Evolutionary conservation across 495 filamentous ascomycete genomes (phyloP).

Genomic region (Hypoxylon rickii): DNA sequence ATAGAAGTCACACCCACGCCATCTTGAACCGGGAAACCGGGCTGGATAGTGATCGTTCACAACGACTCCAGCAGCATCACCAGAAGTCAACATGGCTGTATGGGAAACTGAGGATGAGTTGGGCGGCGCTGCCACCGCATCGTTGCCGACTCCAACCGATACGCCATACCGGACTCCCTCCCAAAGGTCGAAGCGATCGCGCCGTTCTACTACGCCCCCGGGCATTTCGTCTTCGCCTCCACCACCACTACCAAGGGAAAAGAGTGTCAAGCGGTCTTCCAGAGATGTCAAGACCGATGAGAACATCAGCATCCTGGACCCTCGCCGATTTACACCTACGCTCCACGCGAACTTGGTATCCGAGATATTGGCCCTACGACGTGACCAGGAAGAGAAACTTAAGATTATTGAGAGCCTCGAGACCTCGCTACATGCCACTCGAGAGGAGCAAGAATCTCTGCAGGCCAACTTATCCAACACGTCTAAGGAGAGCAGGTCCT

Average conservation of each 20-base stretch:
- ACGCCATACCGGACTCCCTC: constrained; percentile 69
- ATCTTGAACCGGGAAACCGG: constrained; percentile 31
- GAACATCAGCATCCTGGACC: constrained; percentile 78
- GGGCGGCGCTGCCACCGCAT: constrained; percentile 48
- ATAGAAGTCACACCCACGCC: constrained; percentile 2
- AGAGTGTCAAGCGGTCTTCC: constrained; percentile 54
- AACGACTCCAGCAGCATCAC: constrained; percentile 5
- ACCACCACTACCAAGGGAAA: constrained; percentile 59
- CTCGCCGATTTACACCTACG: constrained; percentile 90
- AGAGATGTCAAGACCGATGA: constrained; percentile 68
- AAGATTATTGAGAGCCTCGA: constrained; percentile 85
- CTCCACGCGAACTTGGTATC: constrained; percentile 93
- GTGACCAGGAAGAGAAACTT: constrained; percentile 87
- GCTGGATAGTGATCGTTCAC: constrained; percentile 14
- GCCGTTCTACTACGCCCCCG: constrained; percentile 61
- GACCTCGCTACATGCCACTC: constrained; percentile 67
- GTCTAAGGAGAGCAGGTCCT: constrained; percentile 73
- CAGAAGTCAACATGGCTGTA: constrained; percentile 44
- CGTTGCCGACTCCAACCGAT: constrained; percentile 68
- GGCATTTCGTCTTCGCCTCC: constrained; percentile 65
- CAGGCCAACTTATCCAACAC: constrained; percentile 62
- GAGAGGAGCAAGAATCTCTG: constrained; percentile 74
- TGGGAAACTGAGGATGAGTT: constrained; percentile 64
- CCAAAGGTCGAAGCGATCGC: constrained; percentile 54
- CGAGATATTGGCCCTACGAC: constrained; percentile 83